Base-by-base conservation (phyloP, 345 rosid genomes). In the Eucalyptus grandis region DNA sequence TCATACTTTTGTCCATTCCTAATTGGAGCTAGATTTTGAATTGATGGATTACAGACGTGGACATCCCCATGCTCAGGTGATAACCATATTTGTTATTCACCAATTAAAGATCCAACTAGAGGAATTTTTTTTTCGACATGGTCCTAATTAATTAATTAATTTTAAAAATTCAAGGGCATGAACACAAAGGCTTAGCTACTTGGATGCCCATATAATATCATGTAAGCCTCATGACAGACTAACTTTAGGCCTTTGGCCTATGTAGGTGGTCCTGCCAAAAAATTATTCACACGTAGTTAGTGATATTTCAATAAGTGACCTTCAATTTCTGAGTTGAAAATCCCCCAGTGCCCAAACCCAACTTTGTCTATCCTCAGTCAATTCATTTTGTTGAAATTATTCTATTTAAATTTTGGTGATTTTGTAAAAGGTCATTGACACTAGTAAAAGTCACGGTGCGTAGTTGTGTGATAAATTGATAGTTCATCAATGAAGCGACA, bases 391-490 rank as follows among this genome's bases (percentile, higher is more conserved):
- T 19, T 31, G 43, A 31, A 0, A 31, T 67, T 67, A 37, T 31
- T 31, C 56, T 53, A 53, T 17, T 53, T 53, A 37, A 17, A 16
- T 16, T 3, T 31, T 67, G 3, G 80, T 30, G 51, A 31, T 14
- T 67, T 3, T 67, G 43, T 67, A 67, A 31, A 67, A 69, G 43
- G 22, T 31, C 80, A 31, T 69, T 69, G 80, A 69, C 43, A 8
- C 2, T 9, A 1, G 0, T 16, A 34, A 31, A 69, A 31, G 80
- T 69, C 40, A 31, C 5, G 19, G 22, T 0, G 4, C 0, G 13
- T 69, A 9, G 22, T 8, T 69, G 2, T 34, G 43, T 0, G 80
- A 69, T 1, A 8, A 16, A 16, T 31, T 3, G 6, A 31, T 69
- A 16, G 43, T 69, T 69, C 0, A 69, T 31, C 43, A 17, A 69